Conservation (phyloP, 2,329 filamentous ascomycete species). For the Phaeophleospora eucalypticola region DNA sequence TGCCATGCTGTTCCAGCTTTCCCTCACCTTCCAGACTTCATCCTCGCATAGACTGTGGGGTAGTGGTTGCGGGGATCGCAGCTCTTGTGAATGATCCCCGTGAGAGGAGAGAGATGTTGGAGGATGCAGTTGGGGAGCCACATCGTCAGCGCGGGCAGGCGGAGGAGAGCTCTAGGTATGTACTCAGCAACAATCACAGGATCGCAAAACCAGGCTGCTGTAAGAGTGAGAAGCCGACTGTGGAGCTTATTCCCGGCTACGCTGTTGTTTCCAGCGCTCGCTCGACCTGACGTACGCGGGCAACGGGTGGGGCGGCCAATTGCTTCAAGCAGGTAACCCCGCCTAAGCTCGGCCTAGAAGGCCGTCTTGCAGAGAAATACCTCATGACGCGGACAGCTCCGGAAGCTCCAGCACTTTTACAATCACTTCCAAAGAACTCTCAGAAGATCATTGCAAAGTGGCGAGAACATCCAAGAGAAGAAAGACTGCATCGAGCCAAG, state of each 20-base stretch:
- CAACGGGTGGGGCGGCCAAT: constrained; percentile 1
- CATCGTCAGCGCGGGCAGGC: constrained; percentile 10
- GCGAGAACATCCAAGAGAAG: constrained; percentile 19
- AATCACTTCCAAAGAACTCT: not conserved
- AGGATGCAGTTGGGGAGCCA: constrained; percentile 1
- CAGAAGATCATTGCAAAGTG: constrained; percentile 7
- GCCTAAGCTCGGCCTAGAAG: constrained; percentile 13
- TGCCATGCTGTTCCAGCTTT: constrained; percentile 5
- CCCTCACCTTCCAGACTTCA: constrained; percentile 1
- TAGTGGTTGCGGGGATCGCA: not conserved
- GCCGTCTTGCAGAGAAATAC: not conserved
- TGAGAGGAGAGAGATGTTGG: not conserved
- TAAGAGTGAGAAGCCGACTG: too few species aligned
- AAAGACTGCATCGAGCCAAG: constrained; percentile 1
- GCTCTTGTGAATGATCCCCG: not conserved
- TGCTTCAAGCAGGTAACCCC: constrained; percentile 2
- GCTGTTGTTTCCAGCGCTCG: not conserved
- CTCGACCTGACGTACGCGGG: not conserved
- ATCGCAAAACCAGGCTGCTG: too few species aligned
- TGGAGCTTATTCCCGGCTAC: constrained; percentile 5
- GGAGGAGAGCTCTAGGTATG: constrained; percentile 5
- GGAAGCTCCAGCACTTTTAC: not conserved
- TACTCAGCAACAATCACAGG: not conserved
- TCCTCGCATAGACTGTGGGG: not conserved
- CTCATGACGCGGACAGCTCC: constrained; percentile 11